Evolutionary conservation across 768 basidiomycete genomes (phyloP), one percentile per base, ranked within the genome.

Genomic region (Wakefieldia striispora): DNA sequence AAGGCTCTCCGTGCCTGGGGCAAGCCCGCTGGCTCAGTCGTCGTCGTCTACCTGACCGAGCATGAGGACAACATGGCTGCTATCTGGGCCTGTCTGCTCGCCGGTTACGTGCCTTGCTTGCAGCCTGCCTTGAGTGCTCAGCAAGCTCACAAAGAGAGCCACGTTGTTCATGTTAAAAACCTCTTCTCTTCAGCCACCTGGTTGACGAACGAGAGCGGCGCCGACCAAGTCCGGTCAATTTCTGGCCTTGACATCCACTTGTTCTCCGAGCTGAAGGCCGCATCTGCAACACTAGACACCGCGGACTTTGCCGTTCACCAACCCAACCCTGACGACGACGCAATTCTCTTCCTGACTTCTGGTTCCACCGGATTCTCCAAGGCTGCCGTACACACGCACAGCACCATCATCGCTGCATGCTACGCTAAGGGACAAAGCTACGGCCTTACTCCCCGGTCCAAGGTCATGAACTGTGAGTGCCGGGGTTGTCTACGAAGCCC

Each of bases 311-410:
- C 27, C 27, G 27, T 29, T 9, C 8, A 29, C 8, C 27, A 29
- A 29, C 27, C 27, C 6, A 53, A 51, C 27, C 56, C 62, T 6
- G 61, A 66, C 14, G 64, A 64, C 21, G 63, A 66, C 20, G 61
- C 63, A 4, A 63, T 66, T 17, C 35, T 65, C 14, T 65, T 65
- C 51, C 40, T 74, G 44, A 74, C 73, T 12, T 73, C 73, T 0
- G 73, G 73, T 2, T 74, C 73, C 1, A 70, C 72, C 10, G 73
- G 73, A 0, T 70, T 71, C 46, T 70, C 71, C 0, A 74, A 74
- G 45, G 73, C 65, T 2, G 73, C 72, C 20, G 65, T 63, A 8
- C 60, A 73, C 42, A 66, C 64, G 6, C 73, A 74, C 54, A 62
- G 63, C 6, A 71, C 67, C 27, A 62, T 74, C 26, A 50, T 74